Evolutionary conservation across 2,329 filamentous ascomycete genomes (phyloP).

Genomic region (Didymella lethalis): DNA sequence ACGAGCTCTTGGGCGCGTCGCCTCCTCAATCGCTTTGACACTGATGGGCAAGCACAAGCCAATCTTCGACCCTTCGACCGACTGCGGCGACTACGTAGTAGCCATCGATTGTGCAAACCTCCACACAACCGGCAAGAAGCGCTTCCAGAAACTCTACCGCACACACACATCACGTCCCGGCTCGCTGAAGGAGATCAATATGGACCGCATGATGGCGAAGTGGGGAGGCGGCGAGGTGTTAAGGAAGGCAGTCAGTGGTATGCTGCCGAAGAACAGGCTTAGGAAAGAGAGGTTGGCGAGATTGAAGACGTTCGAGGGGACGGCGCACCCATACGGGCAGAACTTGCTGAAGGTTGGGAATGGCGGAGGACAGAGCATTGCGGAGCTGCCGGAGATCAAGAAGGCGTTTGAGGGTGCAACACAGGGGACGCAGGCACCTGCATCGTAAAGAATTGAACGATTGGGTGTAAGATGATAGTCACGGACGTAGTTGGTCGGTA

Average conservation of each 20-base stretch:
- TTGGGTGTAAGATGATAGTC: neutral
- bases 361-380: constrained; percentile 45
- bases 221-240: constrained; percentile 92
- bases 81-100: constrained; percentile 99
- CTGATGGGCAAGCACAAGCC: constrained; percentile 99
- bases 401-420: constrained; percentile 43
- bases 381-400: constrained; percentile 50
- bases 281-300: constrained; percentile 85
- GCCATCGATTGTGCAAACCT: constrained; percentile 88
- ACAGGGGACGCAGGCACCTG: constrained; percentile 23
- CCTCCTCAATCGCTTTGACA: constrained; percentile 82
- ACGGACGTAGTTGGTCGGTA: constrained; percentile 6
- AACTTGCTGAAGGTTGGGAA: constrained; percentile 78
- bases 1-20: constrained; percentile 87
- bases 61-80: constrained; percentile 94
- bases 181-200: constrained; percentile 83
- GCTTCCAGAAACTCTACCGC: constrained; percentile 94
- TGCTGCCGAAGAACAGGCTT: constrained; percentile 96
- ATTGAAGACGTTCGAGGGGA: constrained; percentile 95
- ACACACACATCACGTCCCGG: constrained; percentile 91
- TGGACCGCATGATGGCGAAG: constrained; percentile 95
- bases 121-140: constrained; percentile 90
- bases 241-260: constrained; percentile 89
- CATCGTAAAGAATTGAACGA: constrained; percentile 22
- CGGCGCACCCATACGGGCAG: constrained; percentile 86